Base-by-base conservation (phyloP, 371 early-diverging fungal species). In the Paramicrosporidium saccamoebae region DNA sequence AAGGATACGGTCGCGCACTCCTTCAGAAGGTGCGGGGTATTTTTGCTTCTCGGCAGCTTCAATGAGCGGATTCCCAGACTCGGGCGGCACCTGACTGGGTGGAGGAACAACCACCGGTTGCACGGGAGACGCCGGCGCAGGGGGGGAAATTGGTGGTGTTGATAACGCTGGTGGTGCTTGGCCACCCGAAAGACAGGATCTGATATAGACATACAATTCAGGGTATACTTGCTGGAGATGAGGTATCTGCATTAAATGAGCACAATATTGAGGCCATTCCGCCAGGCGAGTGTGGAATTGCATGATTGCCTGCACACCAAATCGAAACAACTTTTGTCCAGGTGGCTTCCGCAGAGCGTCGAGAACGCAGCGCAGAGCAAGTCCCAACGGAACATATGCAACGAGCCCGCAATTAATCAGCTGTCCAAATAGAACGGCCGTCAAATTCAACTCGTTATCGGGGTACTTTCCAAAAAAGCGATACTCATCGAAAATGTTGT, bases 401-500 rank as follows among this genome's bases (percentile, higher is more conserved):
- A 81, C 60, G 15, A 84, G 41, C 16, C 68, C 73, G 27, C 65
- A 53, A 29, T 74, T 74, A 10, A 90, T 62, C 28, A 88, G 34
- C 2, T 58, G 45, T 3, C 92, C 90, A 41, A 90, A 77, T 16
- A 90, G 48, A 12, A 57, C 52, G 24, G 67, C 65, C 0, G 90
- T 81, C 12, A 79, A 58, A 2, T 58, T 42, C n/a, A 88, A 49
- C 36, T 81, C 72, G 32, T 66, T 66, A 19, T 78, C 82, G 1
- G 88, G 90, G 37, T 86, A 90, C 33, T 71, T 64, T 4, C 66
- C 50, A 27, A 88, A 81, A 34, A 74, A 86, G 18, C 64, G 58
- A 40, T 73, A 82, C 38, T 90, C 92, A 29, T 88, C 92, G 35
- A 90, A 63, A 7, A 77, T 44, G 24, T 63, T 64, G 37, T 65